Percentiles rank a stretch among this genome's conserved stretches.
These are phyloP conservation scores for Escovopsis sp. DNA, from an alignment of 2,329 filamentous ascomycete genomes.

Conservation along the genomic window DNA sequence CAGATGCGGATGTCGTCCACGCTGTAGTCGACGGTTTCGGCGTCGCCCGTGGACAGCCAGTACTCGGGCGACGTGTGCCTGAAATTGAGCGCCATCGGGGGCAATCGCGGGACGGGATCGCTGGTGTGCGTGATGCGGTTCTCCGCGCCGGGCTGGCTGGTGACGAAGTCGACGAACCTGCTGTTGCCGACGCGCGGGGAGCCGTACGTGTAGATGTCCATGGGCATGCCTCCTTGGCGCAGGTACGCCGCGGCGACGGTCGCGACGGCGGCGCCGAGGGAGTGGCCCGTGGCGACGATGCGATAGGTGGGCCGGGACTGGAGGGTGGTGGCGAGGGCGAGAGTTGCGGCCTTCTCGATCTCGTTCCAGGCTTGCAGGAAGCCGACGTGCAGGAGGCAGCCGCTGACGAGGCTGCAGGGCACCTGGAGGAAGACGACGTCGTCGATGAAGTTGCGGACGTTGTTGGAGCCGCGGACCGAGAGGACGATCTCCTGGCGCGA, in stretches of 20 bases:
- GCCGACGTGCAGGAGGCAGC: conserved; percentile 40
- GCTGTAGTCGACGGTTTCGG: conserved; percentile 21
- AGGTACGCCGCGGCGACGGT: conserved; percentile 44
- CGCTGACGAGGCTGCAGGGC: conserved; percentile 17
- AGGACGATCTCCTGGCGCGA: conserved; percentile 39
- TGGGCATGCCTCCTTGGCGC: conserved; percentile 28
- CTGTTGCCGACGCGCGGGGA: conserved; percentile 49
- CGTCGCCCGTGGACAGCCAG: conserved; percentile 34
- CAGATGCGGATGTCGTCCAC: conserved; percentile 30
- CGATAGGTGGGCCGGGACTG: conserved; percentile 34
- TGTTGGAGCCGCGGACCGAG: conserved; percentile 43
- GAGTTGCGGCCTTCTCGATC: conserved; percentile 26
- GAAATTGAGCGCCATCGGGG: conserved; percentile 45
- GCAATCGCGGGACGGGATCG: conserved; percentile 55
- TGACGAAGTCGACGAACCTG: conserved; percentile 38
- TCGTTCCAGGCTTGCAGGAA: conserved; percentile 47
- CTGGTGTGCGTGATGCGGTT: conserved; percentile 52
- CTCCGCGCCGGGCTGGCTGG: conserved; percentile 33
- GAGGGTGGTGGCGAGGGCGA: conserved; percentile 28
- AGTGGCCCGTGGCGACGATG: conserved; percentile 51
- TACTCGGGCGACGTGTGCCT: conserved; percentile 57
- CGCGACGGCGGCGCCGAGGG: conserved; percentile 50
- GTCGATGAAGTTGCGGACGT: conserved; percentile 46
- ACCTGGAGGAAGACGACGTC: conserved; percentile 26
- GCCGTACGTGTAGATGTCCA: conserved; percentile 52